phyloP scores from a whole-genome alignment of 306 rosid genomes.

The Hippophae tibetana region DNA sequence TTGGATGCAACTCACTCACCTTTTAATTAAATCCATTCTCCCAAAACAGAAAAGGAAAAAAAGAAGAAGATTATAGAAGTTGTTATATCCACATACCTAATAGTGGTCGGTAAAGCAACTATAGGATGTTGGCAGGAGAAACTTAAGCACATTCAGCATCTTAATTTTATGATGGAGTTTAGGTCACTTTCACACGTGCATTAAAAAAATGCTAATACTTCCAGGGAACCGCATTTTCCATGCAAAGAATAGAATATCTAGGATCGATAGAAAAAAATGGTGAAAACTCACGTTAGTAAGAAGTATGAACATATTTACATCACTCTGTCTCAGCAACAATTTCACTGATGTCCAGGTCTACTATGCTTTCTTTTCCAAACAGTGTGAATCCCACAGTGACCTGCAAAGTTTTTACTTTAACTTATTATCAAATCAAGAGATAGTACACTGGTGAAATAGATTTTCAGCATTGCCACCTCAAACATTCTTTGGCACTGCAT shows the following conservation, averaged over 20 bases:
- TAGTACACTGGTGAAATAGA: not conserved
- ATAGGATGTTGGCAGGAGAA: no score
- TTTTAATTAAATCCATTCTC: no score
- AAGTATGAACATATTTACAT: slow-evolving; percentile 10
- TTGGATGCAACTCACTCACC: no score
- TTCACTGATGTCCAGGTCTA: slow-evolving; percentile 52
- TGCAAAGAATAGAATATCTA: slow-evolving; percentile 4
- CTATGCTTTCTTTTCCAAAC: slow-evolving; percentile 84
- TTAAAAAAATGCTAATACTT: not conserved
- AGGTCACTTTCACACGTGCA: not conserved
- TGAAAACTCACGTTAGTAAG: slow-evolving; percentile 26
- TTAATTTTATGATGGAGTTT: not conserved
- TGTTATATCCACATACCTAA: no score
- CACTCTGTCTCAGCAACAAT: slow-evolving; percentile 41
- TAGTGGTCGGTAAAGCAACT: no score
- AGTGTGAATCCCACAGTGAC: slow-evolving; percentile 67
- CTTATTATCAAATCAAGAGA: slow-evolving; percentile 9
- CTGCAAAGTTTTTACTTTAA: slow-evolving; percentile 40
- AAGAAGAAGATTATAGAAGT: no score
- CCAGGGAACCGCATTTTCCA: slow-evolving; percentile 2
- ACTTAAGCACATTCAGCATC: no score
- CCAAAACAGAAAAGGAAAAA: no score
- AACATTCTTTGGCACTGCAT: slow-evolving; percentile 8
- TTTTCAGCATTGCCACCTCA: slow-evolving; percentile 1
- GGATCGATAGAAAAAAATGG: not conserved